A percentile compares a stretch with the other conserved stretches of the same genome.
Evolutionary conservation across 176 grass and related monocot species (phyloP).

Genomic region (Eragrostis nindensis): DNA sequence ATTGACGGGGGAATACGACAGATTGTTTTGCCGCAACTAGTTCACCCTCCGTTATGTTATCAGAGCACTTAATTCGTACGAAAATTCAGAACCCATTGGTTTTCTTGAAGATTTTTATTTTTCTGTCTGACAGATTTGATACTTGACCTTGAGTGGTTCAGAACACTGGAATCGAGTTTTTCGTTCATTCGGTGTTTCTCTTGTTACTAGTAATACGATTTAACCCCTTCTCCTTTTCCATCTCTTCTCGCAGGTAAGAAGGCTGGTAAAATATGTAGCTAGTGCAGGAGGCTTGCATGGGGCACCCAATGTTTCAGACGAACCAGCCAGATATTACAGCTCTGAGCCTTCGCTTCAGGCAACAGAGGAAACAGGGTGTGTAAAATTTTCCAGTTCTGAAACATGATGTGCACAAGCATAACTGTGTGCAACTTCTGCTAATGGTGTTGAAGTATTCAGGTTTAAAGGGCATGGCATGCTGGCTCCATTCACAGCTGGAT

Average conservation of each 20-base stretch:
- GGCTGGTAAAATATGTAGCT: slow-evolving; percentile 48
- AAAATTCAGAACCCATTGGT: background rate
- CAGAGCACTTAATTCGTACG: too few relatives aligned
- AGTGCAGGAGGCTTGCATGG: slow-evolving; percentile 38
- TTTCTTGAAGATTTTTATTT: slow-evolving; percentile 1
- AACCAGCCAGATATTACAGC: slow-evolving; percentile 60
- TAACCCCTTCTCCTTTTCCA: background rate
- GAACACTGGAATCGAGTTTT: background rate
- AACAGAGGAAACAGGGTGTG: slow-evolving; percentile 70
- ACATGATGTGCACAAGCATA: background rate
- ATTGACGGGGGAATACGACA: background rate
- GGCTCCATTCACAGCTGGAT: slow-evolving; percentile 97
- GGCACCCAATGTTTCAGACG: slow-evolving; percentile 35
- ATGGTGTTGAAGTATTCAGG: slow-evolving; percentile 42
- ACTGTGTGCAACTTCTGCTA: background rate
- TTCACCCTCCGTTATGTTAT: background rate
- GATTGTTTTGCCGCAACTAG: background rate
- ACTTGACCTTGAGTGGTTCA: background rate
- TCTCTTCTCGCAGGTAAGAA: slow-evolving; percentile 39
- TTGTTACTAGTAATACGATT: background rate
- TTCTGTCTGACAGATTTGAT: background rate
- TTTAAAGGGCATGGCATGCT: slow-evolving; percentile 94
- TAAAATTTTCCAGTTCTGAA: background rate
- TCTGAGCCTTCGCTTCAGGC: slow-evolving; percentile 61
- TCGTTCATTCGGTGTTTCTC: background rate